Conservation (phyloP, 2,329 filamentous ascomycete species). For the Thelonectria olida region DNA sequence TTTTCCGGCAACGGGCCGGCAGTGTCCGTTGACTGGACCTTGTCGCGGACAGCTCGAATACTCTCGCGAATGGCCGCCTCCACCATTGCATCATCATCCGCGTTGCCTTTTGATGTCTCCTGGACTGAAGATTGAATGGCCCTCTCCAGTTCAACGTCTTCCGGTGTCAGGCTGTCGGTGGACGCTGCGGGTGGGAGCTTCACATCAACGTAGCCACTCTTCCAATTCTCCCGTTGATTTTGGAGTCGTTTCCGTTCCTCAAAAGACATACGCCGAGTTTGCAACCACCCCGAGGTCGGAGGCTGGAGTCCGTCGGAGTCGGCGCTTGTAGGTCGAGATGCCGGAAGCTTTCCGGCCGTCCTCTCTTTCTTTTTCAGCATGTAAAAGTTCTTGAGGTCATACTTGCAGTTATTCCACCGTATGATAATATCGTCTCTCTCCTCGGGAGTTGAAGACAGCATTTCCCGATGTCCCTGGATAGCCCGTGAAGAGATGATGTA, state of each 20-base stretch:
- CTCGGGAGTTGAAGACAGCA: slow-evolving; percentile 59
- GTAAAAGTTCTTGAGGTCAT: slow-evolving; percentile 69
- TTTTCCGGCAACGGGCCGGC: slow-evolving; percentile 38
- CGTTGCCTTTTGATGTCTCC: slow-evolving; percentile 75
- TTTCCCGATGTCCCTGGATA: slow-evolving; percentile 77
- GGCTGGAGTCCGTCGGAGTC: slow-evolving; percentile 37
- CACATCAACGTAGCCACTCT: slow-evolving; percentile 38
- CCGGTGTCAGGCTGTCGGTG: slow-evolving; percentile 35
- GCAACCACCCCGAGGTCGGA: slow-evolving; percentile 57
- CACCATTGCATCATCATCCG: slow-evolving; percentile 74
- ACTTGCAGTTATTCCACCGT: slow-evolving; percentile 70
- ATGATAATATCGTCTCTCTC: slow-evolving; percentile 72
- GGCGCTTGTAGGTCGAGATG: slow-evolving; percentile 24
- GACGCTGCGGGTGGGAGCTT: slow-evolving; percentile 8
- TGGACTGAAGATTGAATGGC: slow-evolving; percentile 76
- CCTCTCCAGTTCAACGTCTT: slow-evolving; percentile 73
- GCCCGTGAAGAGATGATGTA: slow-evolving; percentile 83
- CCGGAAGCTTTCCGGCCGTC: slow-evolving; percentile 46
- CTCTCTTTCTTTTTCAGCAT: slow-evolving; percentile 59
- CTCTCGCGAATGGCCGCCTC: slow-evolving; percentile 80
- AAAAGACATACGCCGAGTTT: slow-evolving; percentile 57
- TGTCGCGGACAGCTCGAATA: slow-evolving; percentile 62
- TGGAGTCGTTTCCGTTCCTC: slow-evolving; percentile 63
- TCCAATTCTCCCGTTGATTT: slow-evolving; percentile 57
- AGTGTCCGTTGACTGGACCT: slow-evolving; percentile 38